These are phyloP conservation scores for Begonia peltatifolia DNA, from an alignment of 306 rosid species.

Conservation along the genomic window DNA sequence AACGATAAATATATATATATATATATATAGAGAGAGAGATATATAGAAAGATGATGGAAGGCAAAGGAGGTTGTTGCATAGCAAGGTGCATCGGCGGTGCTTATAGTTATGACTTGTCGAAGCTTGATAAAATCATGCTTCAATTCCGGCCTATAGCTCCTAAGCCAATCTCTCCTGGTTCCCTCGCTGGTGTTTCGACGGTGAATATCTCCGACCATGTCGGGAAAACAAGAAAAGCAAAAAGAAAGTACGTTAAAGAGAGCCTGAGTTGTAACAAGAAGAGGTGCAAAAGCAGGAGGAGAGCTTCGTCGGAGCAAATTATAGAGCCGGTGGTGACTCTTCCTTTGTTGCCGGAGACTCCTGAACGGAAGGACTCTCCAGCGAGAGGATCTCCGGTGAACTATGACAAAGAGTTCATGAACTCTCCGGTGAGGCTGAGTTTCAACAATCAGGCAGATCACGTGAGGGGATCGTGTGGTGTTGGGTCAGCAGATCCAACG, in stretches of 20 bases:
- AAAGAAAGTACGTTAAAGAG: neutral
- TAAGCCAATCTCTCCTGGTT: neutral
- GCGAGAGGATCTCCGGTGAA: slow-evolving; percentile 12
- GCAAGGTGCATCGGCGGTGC: slow-evolving; percentile 1
- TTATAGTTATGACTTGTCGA: slow-evolving; percentile 3
- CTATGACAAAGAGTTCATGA: neutral
- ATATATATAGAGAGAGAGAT: too few species aligned
- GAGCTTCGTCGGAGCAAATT: slow-evolving; percentile 12
- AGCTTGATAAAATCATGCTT: neutral
- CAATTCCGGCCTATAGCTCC: neutral
- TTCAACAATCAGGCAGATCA: slow-evolving; percentile 1
- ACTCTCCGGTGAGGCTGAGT: slow-evolving; percentile 26
- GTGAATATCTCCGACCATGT: neutral
- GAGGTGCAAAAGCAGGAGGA: slow-evolving; percentile 33
- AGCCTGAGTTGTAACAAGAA: neutral
- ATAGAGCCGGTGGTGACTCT: slow-evolving; percentile 24
- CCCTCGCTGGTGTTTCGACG: neutral
- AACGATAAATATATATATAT: neutral
- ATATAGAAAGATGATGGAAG: neutral
- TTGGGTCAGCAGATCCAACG: slow-evolving; percentile 8
- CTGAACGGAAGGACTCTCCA: slow-evolving; percentile 33
- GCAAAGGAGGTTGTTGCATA: slow-evolving; percentile 11
- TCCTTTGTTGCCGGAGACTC: slow-evolving; percentile 59
- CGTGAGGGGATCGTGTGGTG: neutral
- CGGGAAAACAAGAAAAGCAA: neutral